These are phyloP conservation scores for Candida koratica DNA, from an alignment of 805 yeast species.

Conservation along the genomic window DNA sequence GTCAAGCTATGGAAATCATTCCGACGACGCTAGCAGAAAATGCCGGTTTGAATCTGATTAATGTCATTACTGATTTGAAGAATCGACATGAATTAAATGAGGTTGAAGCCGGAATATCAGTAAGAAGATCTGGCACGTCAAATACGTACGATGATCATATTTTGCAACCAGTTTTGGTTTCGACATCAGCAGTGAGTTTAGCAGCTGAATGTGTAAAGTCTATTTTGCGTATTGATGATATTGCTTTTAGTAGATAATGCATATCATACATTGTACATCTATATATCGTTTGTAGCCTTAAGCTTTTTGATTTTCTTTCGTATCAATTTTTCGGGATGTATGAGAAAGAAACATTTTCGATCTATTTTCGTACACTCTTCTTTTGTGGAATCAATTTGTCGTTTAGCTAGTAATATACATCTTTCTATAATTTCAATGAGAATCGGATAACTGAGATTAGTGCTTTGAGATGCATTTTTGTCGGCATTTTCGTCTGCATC, in stretches of 20 bases:
- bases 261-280: neutral
- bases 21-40: conserved; percentile 94
- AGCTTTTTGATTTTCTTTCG: conserved; percentile 40
- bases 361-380: conserved; percentile 64
- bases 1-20: conserved; percentile 85
- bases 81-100: conserved; percentile 90
- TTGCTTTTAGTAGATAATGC: conserved; percentile 60
- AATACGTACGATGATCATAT: conserved; percentile 92
- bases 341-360: conserved; percentile 57
- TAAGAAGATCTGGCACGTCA: conserved; percentile 87
- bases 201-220: conserved; percentile 97
- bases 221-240: conserved; percentile 94
- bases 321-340: conserved; percentile 53
- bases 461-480: neutral
- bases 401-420: conserved; percentile 48
- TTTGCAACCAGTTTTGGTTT: conserved; percentile 92
- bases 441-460: conserved; percentile 18
- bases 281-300: conserved; percentile 1
- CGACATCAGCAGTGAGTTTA: conserved; percentile 87
- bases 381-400: conserved; percentile 43
- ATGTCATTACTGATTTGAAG: conserved; percentile 88
- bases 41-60: conserved; percentile 88
- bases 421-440: conserved; percentile 43
- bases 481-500: conserved; percentile 1
- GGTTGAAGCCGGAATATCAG: conserved; percentile 90